Base-by-base conservation (phyloP, 805 yeast species). In the Tetrapisispora phaffii region DNA sequence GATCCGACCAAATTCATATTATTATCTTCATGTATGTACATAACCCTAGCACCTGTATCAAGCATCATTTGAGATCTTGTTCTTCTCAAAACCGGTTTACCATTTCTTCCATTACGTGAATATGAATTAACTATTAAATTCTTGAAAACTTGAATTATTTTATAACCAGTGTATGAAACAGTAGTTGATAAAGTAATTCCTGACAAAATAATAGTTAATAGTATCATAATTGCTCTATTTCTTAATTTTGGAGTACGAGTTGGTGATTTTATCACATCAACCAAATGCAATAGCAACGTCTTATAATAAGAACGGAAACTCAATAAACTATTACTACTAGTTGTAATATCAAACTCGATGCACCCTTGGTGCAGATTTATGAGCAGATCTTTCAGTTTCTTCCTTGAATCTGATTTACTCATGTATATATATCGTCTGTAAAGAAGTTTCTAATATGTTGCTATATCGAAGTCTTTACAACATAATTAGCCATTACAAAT, bases 11-110 rank as follows among this genome's bases (percentile, higher is more conserved):
- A 44, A 36, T 49, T 49, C n/a, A 41, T 23, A n/a, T 39, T 26
- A 10, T 50, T 48, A 34, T 53, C 55, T 42, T 58, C 62, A 21
- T 56, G 56, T 9, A 62, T 55, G 39, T 59, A 60, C 58, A 62
- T 52, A 16, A 60, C 58, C 42, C 67, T 52, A 15, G 62, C 63
- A 17, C 67, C 67, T 29, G 59, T 54, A 8, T 50, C 54, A 32
- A 61, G 46, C 34, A 50, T 52, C 36, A 52, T 47, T 42, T 60
- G 65, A 1, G 66, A 61, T 37, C 63, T 50, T 12, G 63, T 57
- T 28, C 63, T 48, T 32, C 57, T 50, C 42, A 61, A 40, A 1
- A 42, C 20, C 5, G 50, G 47, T 29, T 46, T 47, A 12, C 46
- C 43, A n/a, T 35, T 46, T 17, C 28, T 44, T 28, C 24, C 29